Base-by-base conservation (phyloP, 768 basidiomycete species). In the Crassisporium funariophilum region DNA sequence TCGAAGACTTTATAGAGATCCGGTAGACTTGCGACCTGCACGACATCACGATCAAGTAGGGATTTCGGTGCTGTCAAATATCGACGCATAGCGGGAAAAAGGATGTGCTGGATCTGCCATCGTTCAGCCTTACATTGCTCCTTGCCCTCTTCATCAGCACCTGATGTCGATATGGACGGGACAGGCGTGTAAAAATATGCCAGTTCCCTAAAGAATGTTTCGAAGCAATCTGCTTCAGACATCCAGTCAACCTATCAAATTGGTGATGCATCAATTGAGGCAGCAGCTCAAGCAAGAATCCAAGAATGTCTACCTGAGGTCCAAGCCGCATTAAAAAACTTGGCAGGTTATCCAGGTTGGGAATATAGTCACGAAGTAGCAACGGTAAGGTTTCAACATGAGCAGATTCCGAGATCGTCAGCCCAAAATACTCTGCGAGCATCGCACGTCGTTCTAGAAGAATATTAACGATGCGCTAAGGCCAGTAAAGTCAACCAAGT, bases 1-100 rank as follows among this genome's bases (percentile, higher is more conserved):
- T 98, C 95, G 59, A 98, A 99, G 0, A 98, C 89, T 52, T 88
- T 85, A 65, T 97, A 99, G 43, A 99, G 71, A 53, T 95, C 92
- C 1, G 93, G 93, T 34, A 98, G 67, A 64, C 82, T 88, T 8
- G 97, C 94, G 15, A 95, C 81, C 66, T 95, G 90, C 2, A 91
- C 82, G 4, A 98, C 83, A 58, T 91, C 89, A 20, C 69, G 61
- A 54, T 85, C 88, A 40, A 86, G 73, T 48, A 86, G 70, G 2
- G 77, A 78, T 62, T 78, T 86, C 5, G 76, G 92, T 35, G 83
- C 81, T 4, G 70, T 64, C 10, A 95, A 69, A 64, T 95, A 88
- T 43, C 82, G 79, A 47, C 90, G 79, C 72, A 93, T 80, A 0
- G 86, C 81, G 5, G 94, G 94, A 63, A 97, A 97, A 22, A 98